Conservation (phyloP, 164 flowering plant genomes). For the Piper longum region DNA sequence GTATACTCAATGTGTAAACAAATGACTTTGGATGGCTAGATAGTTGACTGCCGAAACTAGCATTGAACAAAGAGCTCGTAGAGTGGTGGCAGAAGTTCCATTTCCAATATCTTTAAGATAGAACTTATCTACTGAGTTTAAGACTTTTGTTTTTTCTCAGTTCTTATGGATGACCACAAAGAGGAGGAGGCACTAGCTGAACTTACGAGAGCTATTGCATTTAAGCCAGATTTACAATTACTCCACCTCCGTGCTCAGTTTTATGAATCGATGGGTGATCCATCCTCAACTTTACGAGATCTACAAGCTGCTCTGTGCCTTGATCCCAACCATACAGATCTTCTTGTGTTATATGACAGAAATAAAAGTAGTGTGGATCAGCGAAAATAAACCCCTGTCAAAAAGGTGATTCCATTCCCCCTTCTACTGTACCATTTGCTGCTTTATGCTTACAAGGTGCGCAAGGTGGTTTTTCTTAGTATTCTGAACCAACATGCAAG, state of each 20-base stretch:
- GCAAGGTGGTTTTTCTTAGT: neutral
- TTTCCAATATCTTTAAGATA: neutral
- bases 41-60: no score
- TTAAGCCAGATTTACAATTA: conserved; percentile 73
- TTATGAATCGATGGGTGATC: conserved; percentile 62
- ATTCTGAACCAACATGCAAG: neutral
- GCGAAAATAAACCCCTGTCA: neutral
- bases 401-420: neutral
- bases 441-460: neutral
- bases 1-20: no score
- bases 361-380: conserved; percentile 3
- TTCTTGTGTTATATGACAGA: conserved; percentile 43
- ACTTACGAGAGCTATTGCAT: conserved; percentile 60
- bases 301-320: conserved; percentile 87
- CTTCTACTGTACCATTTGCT: neutral
- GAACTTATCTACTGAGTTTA: no score
- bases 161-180: conserved; percentile 86
- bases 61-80: neutral
- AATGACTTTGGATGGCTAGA: no score
- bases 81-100: neutral
- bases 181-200: conserved; percentile 77
- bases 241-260: conserved; percentile 89
- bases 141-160: conserved; percentile 18
- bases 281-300: conserved; percentile 39
- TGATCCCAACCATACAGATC: conserved; percentile 54